Base-by-base conservation (phyloP, 139 green algal species). In the Micractinium sp. region DNA sequence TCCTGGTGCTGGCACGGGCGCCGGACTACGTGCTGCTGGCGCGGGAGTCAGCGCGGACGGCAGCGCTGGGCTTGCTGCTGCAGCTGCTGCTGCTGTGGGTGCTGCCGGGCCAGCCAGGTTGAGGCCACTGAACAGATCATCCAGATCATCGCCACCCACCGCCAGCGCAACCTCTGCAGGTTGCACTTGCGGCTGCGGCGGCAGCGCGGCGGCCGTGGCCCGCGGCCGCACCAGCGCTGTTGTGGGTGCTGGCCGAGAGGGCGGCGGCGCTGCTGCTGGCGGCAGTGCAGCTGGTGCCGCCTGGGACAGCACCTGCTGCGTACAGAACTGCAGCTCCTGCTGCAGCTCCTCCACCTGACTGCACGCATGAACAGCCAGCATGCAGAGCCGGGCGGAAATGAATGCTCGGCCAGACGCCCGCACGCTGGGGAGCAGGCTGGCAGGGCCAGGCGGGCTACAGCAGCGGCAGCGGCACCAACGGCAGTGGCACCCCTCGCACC, bases 321-420 rank as follows among this genome's bases (percentile, higher is more conserved):
- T 90, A 29, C 79, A 81, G 69, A 89, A 86, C 67, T 87, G 41
- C 53, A 92, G 85, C 85, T 89, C 89, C 23, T 67, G 67, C 38
- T 92, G 89, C 75, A 92, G 69, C 89, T 92, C 89, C 2, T 89
- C 82, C 35, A 92, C 78, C 73, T 92, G 89, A 16, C 87, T 89
- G 85, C 85, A 31, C 2, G 22, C 0, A 20, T 38, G 12, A 20
- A 36, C 36, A 41, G 27, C n/a, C n/a, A 41, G 41, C 47, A 67
- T 56, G 38, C 14, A 66, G 38, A 15, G 22, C 25, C 13, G 29
- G 38, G 22, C 36, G 22, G 25, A 4, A 63, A 33, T n/a, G 25
- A 13, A 63, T 25, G 22, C 14, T 60, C 19, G 22, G 76, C 16
- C 38, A 56, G 20, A n/a, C 38, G 38, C 12, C 7, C 63, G 22